Percentiles rank a stretch among this genome's conserved stretches.
Conservation (phyloP, 2,329 filamentous ascomycete genomes). For the Leptodontidium sp. region DNA sequence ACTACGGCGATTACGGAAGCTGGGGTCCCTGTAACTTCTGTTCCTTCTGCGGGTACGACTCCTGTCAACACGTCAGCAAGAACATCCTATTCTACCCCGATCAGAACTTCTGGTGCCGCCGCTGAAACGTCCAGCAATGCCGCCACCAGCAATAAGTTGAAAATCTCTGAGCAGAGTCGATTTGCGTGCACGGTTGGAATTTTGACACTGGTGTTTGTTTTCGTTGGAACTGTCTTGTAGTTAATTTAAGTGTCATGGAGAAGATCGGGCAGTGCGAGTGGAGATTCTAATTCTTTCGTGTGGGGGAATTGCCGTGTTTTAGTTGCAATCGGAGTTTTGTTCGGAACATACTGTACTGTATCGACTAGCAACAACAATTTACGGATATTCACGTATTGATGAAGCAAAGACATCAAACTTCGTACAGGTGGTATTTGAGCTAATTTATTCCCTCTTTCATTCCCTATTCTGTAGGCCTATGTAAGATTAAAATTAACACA, state of each 20-base stretch:
- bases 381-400: too few species aligned
- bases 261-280: background rate
- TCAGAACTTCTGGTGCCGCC: background rate
- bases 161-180: background rate
- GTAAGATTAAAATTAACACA: too few species aligned
- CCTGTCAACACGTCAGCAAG: background rate
- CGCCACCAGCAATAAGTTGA: background rate
- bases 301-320: too few species aligned
- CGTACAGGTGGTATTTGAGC: too few species aligned
- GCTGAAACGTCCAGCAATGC: background rate
- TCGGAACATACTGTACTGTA: too few species aligned
- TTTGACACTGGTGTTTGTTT: background rate
- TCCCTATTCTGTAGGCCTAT: too few species aligned
- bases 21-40: background rate
- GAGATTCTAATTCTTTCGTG: too few species aligned
- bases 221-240: background rate
- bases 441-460: too few species aligned
- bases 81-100: background rate
- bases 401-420: too few species aligned
- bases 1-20: background rate
- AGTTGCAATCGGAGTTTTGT: too few species aligned
- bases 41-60: background rate
- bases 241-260: background rate
- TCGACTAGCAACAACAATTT: too few species aligned
- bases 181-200: background rate